A percentile compares a stretch with the other conserved stretches of the same genome.
Conservation (phyloP, 768 basidiomycete genomes). For the Russula earlei region DNA sequence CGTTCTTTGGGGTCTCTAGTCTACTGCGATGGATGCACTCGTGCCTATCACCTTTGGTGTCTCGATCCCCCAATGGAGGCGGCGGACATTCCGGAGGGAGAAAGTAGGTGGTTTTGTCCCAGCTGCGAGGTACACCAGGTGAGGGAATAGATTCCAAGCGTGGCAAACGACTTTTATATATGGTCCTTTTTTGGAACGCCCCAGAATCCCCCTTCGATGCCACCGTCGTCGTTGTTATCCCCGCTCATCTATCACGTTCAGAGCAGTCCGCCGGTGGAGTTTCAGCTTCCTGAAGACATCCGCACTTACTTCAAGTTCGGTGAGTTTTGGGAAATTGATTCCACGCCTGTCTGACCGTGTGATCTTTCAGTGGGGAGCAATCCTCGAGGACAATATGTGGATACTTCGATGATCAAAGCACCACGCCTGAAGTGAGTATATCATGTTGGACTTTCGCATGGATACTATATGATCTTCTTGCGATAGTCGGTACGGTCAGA, state of each 20-base stretch:
- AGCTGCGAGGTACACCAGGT: constrained; percentile 61
- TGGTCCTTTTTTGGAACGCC: constrained; percentile 3
- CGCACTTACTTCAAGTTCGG: constrained; percentile 80
- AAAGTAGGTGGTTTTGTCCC: constrained; percentile 68
- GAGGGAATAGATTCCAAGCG: constrained; percentile 22
- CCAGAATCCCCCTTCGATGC: constrained; percentile 61
- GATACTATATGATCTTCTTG: constrained; percentile 2
- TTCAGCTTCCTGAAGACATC: constrained; percentile 79
- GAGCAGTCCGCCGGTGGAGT: constrained; percentile 66
- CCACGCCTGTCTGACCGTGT: background rate
- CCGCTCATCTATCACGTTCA: constrained; percentile 66
- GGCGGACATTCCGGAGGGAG: constrained; percentile 74
- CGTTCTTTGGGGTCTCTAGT: constrained; percentile 76
- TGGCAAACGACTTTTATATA: constrained; percentile 15
- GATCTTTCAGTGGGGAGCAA: constrained; percentile 58
- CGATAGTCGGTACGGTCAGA: constrained; percentile 69
- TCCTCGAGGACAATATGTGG: constrained; percentile 74
- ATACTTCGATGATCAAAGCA: constrained; percentile 65
- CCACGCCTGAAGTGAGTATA: constrained; percentile 71
- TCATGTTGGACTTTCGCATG: constrained; percentile 11
- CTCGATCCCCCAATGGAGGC: constrained; percentile 91
- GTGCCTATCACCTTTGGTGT: constrained; percentile 94
- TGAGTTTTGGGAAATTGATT: constrained; percentile 26
- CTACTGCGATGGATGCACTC: constrained; percentile 95
- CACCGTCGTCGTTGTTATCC: constrained; percentile 56